A percentile compares a stretch with the other conserved stretches of the same genome.
Evolutionary conservation across 768 basidiomycete species (phyloP).

Genomic region (Trametes sanguinea): DNA sequence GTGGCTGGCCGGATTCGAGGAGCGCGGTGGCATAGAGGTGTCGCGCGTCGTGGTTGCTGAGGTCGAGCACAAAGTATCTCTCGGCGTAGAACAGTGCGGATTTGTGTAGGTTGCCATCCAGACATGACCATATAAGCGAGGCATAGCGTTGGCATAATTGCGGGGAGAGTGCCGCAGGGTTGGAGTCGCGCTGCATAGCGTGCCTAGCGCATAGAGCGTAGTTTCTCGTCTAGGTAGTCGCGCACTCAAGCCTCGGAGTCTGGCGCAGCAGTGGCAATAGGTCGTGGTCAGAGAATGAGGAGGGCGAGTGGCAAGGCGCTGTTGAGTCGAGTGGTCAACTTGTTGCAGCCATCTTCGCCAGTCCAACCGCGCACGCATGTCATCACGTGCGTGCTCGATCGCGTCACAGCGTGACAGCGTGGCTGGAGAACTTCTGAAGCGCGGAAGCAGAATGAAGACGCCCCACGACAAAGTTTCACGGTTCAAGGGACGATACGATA

Average conservation of each 20-base stretch:
- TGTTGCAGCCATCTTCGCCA: constrained; percentile 7
- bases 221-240: background rate
- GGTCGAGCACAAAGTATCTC: constrained; percentile 73
- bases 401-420: constrained; percentile 9
- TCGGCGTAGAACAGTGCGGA: constrained; percentile 91
- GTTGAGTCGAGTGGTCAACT: constrained; percentile 10
- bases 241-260: background rate
- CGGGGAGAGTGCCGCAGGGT: constrained; percentile 45
- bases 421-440: constrained; percentile 12
- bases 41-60: constrained; percentile 73
- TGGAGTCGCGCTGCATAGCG: constrained; percentile 59
- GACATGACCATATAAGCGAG: constrained; percentile 78
- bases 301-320: constrained; percentile 9
- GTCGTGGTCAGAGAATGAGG: background rate
- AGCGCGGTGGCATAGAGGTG: constrained; percentile 84
- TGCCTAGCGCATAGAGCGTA: constrained; percentile 21
- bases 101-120: constrained; percentile 76
- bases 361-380: constrained; percentile 14
- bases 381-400: constrained; percentile 10
- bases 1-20: constrained; percentile 66
- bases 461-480: background rate
- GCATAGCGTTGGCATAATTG: constrained; percentile 70
- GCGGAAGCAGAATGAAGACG: background rate
- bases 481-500: background rate
- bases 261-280: background rate